phyloP scores from a whole-genome alignment of 1,139 yeast species.

The Blastobotrys petasosporus region DNA sequence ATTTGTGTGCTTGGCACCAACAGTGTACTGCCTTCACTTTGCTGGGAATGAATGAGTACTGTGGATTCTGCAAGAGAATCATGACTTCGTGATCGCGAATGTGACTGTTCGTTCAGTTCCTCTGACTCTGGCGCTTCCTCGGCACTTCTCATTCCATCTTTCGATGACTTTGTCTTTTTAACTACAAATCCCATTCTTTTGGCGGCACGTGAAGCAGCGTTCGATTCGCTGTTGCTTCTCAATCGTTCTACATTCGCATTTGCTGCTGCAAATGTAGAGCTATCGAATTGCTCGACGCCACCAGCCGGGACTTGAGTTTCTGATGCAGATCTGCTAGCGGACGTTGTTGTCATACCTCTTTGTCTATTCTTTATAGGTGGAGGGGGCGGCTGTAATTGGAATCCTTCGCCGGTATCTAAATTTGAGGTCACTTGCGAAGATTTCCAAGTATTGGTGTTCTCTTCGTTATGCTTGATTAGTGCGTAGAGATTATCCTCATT shows the following conservation, averaged over 20 bases:
- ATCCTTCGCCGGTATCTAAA: not conserved
- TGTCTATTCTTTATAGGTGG: not conserved
- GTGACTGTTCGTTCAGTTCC: no score
- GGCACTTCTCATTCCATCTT: not conserved
- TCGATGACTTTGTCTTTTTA: slow-evolving; percentile 16
- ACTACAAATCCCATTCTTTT: slow-evolving; percentile 31
- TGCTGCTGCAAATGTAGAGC: slow-evolving; percentile 8
- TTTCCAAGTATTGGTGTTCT: not conserved
- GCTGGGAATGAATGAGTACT: no score
- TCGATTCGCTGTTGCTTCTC: slow-evolving; percentile 54
- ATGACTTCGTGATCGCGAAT: no score
- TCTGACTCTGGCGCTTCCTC: no score
- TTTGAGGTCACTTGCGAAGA: not conserved
- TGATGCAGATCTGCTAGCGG: slow-evolving; percentile 15
- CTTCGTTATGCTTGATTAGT: slow-evolving; percentile 7
- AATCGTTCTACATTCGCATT: slow-evolving; percentile 37
- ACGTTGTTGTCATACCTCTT: not conserved
- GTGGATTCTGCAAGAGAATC: no score
- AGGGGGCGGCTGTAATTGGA: slow-evolving; percentile 12
- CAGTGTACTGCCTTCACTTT: no score
- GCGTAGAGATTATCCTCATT: slow-evolving; percentile 17
- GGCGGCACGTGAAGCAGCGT: slow-evolving; percentile 46
- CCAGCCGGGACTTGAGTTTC: slow-evolving; percentile 8
- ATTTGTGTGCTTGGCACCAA: no score
- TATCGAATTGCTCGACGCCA: not conserved